Conservation (phyloP, 2,329 filamentous ascomycete genomes). For the Hypocrella siamensis region DNA sequence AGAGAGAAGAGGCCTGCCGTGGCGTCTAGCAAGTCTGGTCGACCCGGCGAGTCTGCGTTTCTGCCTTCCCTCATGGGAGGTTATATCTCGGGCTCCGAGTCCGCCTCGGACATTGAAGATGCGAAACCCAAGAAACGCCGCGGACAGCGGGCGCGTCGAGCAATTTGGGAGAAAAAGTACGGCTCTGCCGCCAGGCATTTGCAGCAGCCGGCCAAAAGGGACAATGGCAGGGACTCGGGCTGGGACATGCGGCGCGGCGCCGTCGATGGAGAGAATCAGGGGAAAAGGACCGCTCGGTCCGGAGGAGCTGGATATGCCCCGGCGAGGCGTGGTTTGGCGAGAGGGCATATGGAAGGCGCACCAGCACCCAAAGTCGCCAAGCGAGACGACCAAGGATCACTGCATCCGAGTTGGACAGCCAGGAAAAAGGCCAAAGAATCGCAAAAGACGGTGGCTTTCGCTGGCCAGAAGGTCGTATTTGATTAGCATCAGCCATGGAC, state of each 20-base stretch:
- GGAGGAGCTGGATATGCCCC: slow-evolving; percentile 27
- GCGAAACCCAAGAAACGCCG: slow-evolving; percentile 54
- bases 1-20: slow-evolving; percentile 5
- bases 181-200: slow-evolving; percentile 55
- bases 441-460: slow-evolving; percentile 7
- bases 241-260: slow-evolving; percentile 45
- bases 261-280: slow-evolving; percentile 25
- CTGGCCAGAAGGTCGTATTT: slow-evolving; percentile 11
- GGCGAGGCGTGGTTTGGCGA: slow-evolving; percentile 5
- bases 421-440: slow-evolving; percentile 10
- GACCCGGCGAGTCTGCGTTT: slow-evolving; percentile 38
- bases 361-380: slow-evolving; percentile 16
- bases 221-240: slow-evolving; percentile 29
- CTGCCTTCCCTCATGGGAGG: slow-evolving; percentile 64
- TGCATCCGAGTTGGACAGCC: slow-evolving; percentile 29
- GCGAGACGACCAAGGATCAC: slow-evolving; percentile 31
- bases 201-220: slow-evolving; percentile 24
- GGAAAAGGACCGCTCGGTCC: slow-evolving; percentile 34
- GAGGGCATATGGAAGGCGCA: slow-evolving; percentile 2
- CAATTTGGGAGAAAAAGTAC: slow-evolving; percentile 70
- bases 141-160: slow-evolving; percentile 63
- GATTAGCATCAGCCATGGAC: slow-evolving; percentile 5
- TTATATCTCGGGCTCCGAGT: slow-evolving; percentile 64
- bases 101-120: slow-evolving; percentile 49
- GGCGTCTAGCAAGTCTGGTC: slow-evolving; percentile 7